Base-by-base conservation (phyloP, 257 asterid genomes). In the Nemophila menziesii region DNA sequence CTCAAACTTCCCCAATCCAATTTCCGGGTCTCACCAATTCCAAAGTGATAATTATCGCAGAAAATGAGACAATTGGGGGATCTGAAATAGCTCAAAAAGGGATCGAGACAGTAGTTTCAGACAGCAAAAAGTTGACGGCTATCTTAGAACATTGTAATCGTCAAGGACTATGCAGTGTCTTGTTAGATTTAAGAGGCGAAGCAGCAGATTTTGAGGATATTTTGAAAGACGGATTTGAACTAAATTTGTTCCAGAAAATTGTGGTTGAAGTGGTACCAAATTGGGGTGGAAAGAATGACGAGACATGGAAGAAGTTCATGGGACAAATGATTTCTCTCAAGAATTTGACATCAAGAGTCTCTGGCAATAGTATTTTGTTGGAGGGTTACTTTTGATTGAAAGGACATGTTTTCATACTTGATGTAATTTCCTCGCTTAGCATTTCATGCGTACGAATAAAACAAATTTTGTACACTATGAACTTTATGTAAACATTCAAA, bases 71-170 rank as follows among this genome's bases (percentile, higher is more conserved):
- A 17, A 16, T 19, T 38, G 13, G 45, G 36, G 67, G 52, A 48
- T 63, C 55, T 22, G 73, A 61, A 42, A 37, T 44, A 20, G 44
- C 49, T 55, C 64, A 15, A 63, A 74, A 57, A 60, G 84, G 73
- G 26, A 56, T 66, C 14, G 74, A 74, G 38, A 69, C 43, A 4
- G 66, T 72, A 19, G 69, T 69, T 43, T 21, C 55, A 6, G 82
- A 66, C 36, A 60, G 44, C 36, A 54, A 61, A 23, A 76, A 52
- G 42, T 69, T 89, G 62, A 22, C 46, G 10, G 63, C 78, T 16
- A 69, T 84, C 49, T 69, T 89, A n/a, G 94, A 84, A 55, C 55
- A 72, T 26, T 89, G 96, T 77, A 72, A 70, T 66, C 46, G 52
- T 15, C 78, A 57, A 55, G 94, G 98, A 43, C 29, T 70, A 4